Evolutionary conservation across 2,329 filamentous ascomycete species (phyloP), one percentile per base, ranked within the genome.

Genomic region (Anthostomella pinea): DNA sequence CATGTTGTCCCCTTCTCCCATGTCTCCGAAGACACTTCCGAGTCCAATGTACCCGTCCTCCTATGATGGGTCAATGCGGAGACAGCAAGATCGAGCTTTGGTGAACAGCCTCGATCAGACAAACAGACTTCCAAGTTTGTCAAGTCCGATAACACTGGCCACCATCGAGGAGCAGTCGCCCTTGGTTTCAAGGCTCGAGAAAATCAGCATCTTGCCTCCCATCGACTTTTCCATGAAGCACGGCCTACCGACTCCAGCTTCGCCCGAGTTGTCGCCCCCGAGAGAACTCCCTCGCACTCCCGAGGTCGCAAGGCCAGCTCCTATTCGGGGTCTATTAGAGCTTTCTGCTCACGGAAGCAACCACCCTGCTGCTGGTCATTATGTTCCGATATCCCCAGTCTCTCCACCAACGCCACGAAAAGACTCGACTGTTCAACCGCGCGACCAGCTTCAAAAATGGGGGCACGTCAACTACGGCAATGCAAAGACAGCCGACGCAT

Each of bases 381-480:
- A n/a, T n/a, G n/a, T n/a, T n/a, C n/a, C n/a, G n/a, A n/a, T n/a
- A n/a, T 40, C 39, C 19, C 18, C 26, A 15, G 30, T 18, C 11
- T 27, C 24, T n/a, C 27, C 34, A 14, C 28, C 21, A 8, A 28
- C 18, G 21, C 53, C 13, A 37, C 52, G 22, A 46, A 52, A 29
- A 20, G 47, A 38, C 49, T 53, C 39, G 7, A 8, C 29, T 8
- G 4, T 32, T 9, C 33, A 39, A 8, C 45, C 59, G 8, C 62
- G 57, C 17, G 52, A 64, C 4, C 59, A 62, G 29, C 58, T 72
- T 7, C 58, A 62, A 21, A 59, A 59, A 4, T 70, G 66, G 63
- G 67, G 66, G 1, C 55, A 60, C 29, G 51, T 64, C 16, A 69
- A 68, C 41, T 59, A 67, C n/a, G 58, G 59, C 25, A 65, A 71